These are phyloP conservation scores for Ophiostoma ips DNA, from an alignment of 2,329 filamentous ascomycete genomes.

Conservation along the genomic window DNA sequence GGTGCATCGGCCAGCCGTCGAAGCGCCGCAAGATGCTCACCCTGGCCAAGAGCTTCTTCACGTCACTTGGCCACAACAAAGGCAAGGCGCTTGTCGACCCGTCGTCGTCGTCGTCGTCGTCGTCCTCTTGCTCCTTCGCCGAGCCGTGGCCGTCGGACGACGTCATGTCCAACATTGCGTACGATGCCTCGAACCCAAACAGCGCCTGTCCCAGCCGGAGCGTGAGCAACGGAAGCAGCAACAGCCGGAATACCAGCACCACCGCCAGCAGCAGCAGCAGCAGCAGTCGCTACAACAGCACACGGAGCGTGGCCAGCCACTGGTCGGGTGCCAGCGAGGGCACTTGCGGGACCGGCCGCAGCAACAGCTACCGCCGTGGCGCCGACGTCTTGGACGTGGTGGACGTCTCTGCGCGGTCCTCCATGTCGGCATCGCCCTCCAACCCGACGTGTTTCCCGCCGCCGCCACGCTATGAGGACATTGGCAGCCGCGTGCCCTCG, in stretches of 20 bases:
- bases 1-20: conserved; percentile 35
- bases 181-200: conserved; percentile 2
- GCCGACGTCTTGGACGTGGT: background rate
- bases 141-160: background rate
- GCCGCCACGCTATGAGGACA: conserved; percentile 31
- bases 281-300: background rate
- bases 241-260: background rate
- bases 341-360: conserved; percentile 1
- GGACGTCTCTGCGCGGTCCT: background rate
- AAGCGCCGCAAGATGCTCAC: conserved; percentile 37
- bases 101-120: conserved; percentile 1
- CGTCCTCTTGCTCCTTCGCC: background rate
- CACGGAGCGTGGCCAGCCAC: conserved; percentile 8
- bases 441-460: conserved; percentile 20
- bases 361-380: conserved; percentile 1
- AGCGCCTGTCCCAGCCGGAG: conserved; percentile 6
- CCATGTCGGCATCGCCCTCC: conserved; percentile 1
- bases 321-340: conserved; percentile 2
- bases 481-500: conserved; percentile 13
- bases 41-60: conserved; percentile 41
- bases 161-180: background rate
- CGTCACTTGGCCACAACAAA: conserved; percentile 35
- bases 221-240: conserved; percentile 5
- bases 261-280: background rate
- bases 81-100: conserved; percentile 17